Percentiles rank a stretch among this genome's conserved stretches.
Evolutionary conservation across 371 early-diverging fungal species (phyloP).

Genomic region (Mucor racemosus): DNA sequence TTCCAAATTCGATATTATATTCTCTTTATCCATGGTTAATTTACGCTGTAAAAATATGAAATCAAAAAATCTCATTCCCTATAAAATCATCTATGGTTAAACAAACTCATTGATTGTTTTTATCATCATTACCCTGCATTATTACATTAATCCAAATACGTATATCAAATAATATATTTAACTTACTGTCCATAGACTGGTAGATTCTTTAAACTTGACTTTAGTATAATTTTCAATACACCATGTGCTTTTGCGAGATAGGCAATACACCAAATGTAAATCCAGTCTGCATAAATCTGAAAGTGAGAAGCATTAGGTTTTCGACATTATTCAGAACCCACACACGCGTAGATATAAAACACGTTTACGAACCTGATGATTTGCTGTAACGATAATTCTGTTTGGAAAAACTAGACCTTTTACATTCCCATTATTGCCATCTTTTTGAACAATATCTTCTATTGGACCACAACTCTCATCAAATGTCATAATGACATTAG

Average conservation of each 20-base stretch:
- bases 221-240: slow-evolving; percentile 82
- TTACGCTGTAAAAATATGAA: slow-evolving; percentile 87
- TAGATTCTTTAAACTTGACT: slow-evolving; percentile 72
- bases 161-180: not conserved
- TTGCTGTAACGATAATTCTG: slow-evolving; percentile 66
- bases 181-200: slow-evolving; percentile 85
- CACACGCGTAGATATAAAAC: no score
- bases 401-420: slow-evolving; percentile 47
- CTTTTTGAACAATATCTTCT: slow-evolving; percentile 29
- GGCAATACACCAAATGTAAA: slow-evolving; percentile 81
- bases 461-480: slow-evolving; percentile 46
- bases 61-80: slow-evolving; percentile 88
- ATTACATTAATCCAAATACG: not conserved
- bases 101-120: not conserved
- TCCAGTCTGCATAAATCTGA: slow-evolving; percentile 88
- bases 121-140: slow-evolving; percentile 2
- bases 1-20: slow-evolving; percentile 48
- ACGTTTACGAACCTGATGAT: slow-evolving; percentile 69
- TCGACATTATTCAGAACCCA: no score
- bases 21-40: slow-evolving; percentile 71
- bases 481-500: slow-evolving; percentile 60
- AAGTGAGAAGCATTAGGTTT: not conserved
- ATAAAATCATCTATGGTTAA: slow-evolving; percentile 12
- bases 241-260: slow-evolving; percentile 75
- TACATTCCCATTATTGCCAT: slow-evolving; percentile 19